Evolutionary conservation across 2,329 filamentous ascomycete genomes (phyloP).

Genomic region (Fusarium virguliforme): DNA sequence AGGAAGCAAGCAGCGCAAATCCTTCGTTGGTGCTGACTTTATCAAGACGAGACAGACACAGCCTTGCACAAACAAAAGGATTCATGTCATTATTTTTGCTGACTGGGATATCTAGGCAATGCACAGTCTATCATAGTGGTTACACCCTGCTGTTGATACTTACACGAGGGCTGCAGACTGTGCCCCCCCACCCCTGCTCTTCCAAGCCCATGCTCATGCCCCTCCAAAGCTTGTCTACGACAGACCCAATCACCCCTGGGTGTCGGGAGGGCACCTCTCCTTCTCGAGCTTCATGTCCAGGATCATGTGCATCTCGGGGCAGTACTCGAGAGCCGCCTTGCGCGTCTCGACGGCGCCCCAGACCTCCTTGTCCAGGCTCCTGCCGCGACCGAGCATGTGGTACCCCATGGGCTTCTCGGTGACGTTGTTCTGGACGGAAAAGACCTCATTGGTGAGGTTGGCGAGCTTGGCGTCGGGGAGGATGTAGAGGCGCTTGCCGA

Average conservation of each 20-base stretch:
- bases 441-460: conserved; percentile 5
- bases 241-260: background rate
- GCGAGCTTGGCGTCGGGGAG: conserved; percentile 3
- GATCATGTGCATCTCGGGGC: conserved; percentile 14
- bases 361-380: conserved; percentile 1
- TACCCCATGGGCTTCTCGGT: conserved; percentile 7
- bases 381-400: background rate
- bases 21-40: background rate
- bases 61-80: conserved; percentile 1
- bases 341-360: conserved; percentile 5
- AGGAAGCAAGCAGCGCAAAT: background rate
- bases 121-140: conserved; percentile 1
- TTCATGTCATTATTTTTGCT: conserved; percentile 8
- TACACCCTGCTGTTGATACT: background rate
- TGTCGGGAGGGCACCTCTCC: conserved; percentile 9
- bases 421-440: background rate
- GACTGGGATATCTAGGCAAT: conserved; percentile 8
- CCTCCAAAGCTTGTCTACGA: conserved; percentile 3
- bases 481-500: conserved; percentile 5
- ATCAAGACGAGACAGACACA: conserved; percentile 9
- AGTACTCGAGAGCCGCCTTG: conserved; percentile 10
- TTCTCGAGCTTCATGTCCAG: conserved; percentile 15
- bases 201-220: conserved; percentile 1
- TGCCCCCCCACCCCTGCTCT: background rate
- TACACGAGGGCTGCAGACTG: conserved; percentile 3